These are phyloP conservation scores for Dothistroma septosporum DNA, from an alignment of 2,329 filamentous ascomycete genomes.

Conservation along the genomic window DNA sequence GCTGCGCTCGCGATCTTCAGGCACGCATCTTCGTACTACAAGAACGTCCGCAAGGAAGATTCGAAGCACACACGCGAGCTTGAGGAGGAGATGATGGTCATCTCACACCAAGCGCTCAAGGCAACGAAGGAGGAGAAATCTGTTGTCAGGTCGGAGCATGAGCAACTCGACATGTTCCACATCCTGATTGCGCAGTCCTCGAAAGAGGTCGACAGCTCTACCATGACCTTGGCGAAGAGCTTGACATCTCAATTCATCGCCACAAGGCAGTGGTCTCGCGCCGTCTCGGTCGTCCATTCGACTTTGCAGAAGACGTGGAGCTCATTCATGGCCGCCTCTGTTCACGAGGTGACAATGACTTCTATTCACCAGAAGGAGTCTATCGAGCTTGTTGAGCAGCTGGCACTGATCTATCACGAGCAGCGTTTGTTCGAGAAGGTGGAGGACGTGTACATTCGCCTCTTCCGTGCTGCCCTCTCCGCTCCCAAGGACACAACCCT, in stretches of 20 bases:
- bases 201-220: constrained; percentile 39
- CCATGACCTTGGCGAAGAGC: constrained; percentile 41
- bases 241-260: constrained; percentile 43
- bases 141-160: constrained; percentile 39
- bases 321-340: constrained; percentile 43
- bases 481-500: constrained; percentile 25
- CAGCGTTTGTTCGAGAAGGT: constrained; percentile 37
- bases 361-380: constrained; percentile 43
- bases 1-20: constrained; percentile 48
- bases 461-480: constrained; percentile 38
- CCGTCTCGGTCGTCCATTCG: constrained; percentile 44
- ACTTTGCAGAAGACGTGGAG: constrained; percentile 47
- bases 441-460: constrained; percentile 38
- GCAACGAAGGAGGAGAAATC: constrained; percentile 35
- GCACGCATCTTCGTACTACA: constrained; percentile 32
- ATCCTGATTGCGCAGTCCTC: constrained; percentile 37
- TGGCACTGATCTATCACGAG: constrained; percentile 46
- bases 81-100: constrained; percentile 40
- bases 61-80: constrained; percentile 37
- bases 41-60: constrained; percentile 35
- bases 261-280: constrained; percentile 47
- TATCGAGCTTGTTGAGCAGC: constrained; percentile 45
- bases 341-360: constrained; percentile 41
- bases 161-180: constrained; percentile 44
- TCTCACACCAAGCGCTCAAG: constrained; percentile 35